A percentile compares a stretch with the other conserved stretches of the same genome.
Conservation (phyloP, 331 rosid species). For the Quercus phellos region DNA sequence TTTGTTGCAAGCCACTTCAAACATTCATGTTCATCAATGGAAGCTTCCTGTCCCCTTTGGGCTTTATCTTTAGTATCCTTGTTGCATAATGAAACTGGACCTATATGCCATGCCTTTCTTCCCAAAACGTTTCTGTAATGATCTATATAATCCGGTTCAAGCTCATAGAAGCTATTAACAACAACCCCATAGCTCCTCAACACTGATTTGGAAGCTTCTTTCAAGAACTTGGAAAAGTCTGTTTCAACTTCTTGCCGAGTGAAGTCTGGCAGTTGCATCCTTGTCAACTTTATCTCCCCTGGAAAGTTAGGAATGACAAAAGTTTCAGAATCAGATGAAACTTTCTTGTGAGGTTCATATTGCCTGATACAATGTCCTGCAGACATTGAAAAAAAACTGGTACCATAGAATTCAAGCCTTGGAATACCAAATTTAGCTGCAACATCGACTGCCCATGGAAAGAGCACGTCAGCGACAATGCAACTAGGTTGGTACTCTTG, state of each 20-base stretch:
- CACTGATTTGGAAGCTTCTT: conserved; percentile 12
- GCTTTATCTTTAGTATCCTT: conserved; percentile 28
- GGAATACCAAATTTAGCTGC: conserved; percentile 38
- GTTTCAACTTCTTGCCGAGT: conserved; percentile 2
- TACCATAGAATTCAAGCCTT: conserved; percentile 38
- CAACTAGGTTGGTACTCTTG: conserved; percentile 29
- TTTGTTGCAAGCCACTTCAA: conserved; percentile 54
- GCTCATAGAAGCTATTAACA: conserved; percentile 53
- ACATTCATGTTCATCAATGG: conserved; percentile 40
- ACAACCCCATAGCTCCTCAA: conserved; percentile 32
- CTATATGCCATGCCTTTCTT: conserved; percentile 56
- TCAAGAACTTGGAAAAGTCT: background rate
- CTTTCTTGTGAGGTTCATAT: conserved; percentile 31
- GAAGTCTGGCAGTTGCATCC: conserved; percentile 29
- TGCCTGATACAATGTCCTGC: conserved; percentile 2
- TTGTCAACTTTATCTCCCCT: conserved; percentile 25
- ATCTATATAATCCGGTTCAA: conserved; percentile 53
- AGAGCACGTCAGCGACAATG: conserved; percentile 42
- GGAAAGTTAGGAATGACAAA: conserved; percentile 45
- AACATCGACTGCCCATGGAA: conserved; percentile 47
- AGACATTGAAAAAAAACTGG: conserved; percentile 35
- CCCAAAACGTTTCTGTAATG: conserved; percentile 33
- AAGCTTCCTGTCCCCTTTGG: conserved; percentile 33
- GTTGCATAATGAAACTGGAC: conserved; percentile 47
- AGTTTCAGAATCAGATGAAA: conserved; percentile 33